These are phyloP conservation scores for Penicillium samsonianum DNA, from an alignment of 495 filamentous ascomycete genomes.

Conservation along the genomic window DNA sequence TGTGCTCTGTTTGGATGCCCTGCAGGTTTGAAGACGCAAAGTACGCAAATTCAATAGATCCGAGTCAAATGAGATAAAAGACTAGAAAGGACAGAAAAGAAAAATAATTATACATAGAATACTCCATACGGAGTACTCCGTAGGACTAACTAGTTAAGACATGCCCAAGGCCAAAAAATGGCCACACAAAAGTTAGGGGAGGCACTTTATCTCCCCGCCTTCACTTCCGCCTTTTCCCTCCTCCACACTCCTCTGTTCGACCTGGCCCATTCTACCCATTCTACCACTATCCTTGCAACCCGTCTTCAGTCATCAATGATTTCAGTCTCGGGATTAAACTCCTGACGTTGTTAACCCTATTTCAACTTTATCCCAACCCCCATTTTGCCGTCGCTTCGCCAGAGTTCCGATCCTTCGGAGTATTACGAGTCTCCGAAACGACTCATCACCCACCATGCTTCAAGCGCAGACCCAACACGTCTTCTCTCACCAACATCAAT, in stretches of 20 bases:
- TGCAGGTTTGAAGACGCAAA: slow-evolving; percentile 12
- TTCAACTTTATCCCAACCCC: slow-evolving; percentile 15
- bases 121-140: too few relatives aligned
- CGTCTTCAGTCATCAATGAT: slow-evolving; percentile 29
- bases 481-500: slow-evolving; percentile 81
- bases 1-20: slow-evolving; percentile 19
- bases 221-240: slow-evolving; percentile 25
- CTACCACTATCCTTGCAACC: slow-evolving; percentile 17
- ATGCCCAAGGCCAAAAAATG: slow-evolving; percentile 7
- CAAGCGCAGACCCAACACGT: slow-evolving; percentile 60
- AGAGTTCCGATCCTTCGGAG: slow-evolving; percentile 32
- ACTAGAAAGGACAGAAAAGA: slow-evolving; percentile 4
- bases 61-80: neutral
- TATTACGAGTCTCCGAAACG: slow-evolving; percentile 37
- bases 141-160: neutral
- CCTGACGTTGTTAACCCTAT: slow-evolving; percentile 24
- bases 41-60: neutral
- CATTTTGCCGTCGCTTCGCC: slow-evolving; percentile 15
- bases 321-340: slow-evolving; percentile 22
- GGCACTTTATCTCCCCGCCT: slow-evolving; percentile 31
- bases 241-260: slow-evolving; percentile 24
- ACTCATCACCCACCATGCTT: slow-evolving; percentile 47
- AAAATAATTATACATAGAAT: neutral
- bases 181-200: slow-evolving; percentile 28
- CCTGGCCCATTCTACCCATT: slow-evolving; percentile 1